Base-by-base conservation (phyloP, 2,329 filamentous ascomycete species). In the Alternaria sp. region DNA sequence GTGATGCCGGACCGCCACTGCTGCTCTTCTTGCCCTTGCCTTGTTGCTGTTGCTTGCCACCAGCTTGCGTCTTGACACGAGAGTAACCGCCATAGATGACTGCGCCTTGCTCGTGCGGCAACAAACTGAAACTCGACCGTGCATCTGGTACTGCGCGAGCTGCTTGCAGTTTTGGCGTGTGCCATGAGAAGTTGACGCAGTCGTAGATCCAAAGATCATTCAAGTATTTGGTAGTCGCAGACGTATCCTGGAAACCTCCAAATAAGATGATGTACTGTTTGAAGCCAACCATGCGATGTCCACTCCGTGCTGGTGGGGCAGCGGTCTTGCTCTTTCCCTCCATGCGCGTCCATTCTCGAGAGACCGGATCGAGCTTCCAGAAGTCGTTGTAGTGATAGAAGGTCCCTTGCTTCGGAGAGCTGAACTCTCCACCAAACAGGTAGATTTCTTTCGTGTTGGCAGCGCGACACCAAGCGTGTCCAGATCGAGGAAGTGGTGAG, bases 301-400 rank as follows among this genome's bases (percentile, higher is more conserved):
- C 96, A 78, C 92, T 96, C 69, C 96, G 86, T 3, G 95, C 93
- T 2, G 93, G 91, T 43, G 95, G 95, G 36, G 87, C 86, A 76
- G 91, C 91, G 54, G 92, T 91, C 79, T 92, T 92, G 62, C 92
- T 92, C 83, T 90, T 90, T 3, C 86, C 86, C 79, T 99, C 96
- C 32, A 99, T 85, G 65, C 94, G 91, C 60, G 89, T 92, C 96
- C 96, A 99, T 83, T 99, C 96, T 72, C 93, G 87, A 8, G 88
- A 90, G 9, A 86, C 87, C 0, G 95, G 91, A 76, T 98, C 94
- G 46, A 98, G 86, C 54, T 91, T 87, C 95, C 96, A 99, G 79
- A 99, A 98, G 82, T 98, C 96, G 75, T 97, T 97, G 83, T 99
- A 99, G 81, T 99, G 96, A 80, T 99, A 97, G 76, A 99, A 99